Evolutionary conservation across 208 protist species (phyloP).

Genomic region (Crithidia bombi): DNA sequence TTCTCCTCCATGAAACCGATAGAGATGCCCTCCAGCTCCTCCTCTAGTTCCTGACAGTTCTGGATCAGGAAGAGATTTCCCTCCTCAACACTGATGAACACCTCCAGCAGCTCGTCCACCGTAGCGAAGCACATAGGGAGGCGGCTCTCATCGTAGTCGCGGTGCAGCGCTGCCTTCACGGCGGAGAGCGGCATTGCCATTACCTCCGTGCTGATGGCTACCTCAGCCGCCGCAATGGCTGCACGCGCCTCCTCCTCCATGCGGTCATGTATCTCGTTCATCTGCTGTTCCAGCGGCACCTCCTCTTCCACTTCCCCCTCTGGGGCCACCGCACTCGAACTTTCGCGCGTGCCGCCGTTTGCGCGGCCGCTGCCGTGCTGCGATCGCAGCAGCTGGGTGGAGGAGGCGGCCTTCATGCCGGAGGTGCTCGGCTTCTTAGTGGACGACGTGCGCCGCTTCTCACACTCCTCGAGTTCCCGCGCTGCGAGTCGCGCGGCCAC

Average conservation of each 20-base stretch:
- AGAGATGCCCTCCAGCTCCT: slow-evolving; percentile 93
- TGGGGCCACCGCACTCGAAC: not conserved
- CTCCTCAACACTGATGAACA: slow-evolving; percentile 96
- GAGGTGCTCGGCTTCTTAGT: not conserved
- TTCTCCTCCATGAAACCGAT: slow-evolving; percentile 84
- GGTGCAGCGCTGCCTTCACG: slow-evolving; percentile 59
- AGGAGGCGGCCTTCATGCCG: not conserved
- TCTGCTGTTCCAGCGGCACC: slow-evolving; percentile 57
- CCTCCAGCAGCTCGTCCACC: slow-evolving; percentile 93
- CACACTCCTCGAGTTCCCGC: not conserved
- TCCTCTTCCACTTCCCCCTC: slow-evolving; percentile 35
- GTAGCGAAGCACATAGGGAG: slow-evolving; percentile 93
- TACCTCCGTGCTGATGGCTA: slow-evolving; percentile 56
- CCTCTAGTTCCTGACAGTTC: slow-evolving; percentile 95
- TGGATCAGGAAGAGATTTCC: slow-evolving; percentile 97
- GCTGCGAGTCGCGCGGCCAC: slow-evolving; percentile 10
- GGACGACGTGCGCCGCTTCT: slow-evolving; percentile 5
- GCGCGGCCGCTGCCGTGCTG: no score
- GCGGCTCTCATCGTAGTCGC: slow-evolving; percentile 68
- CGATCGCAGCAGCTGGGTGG: not conserved
- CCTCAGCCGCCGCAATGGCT: slow-evolving; percentile 39
- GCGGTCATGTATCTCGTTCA: slow-evolving; percentile 54
- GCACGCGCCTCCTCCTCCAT: slow-evolving; percentile 63
- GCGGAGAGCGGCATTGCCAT: slow-evolving; percentile 57
- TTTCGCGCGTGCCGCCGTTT: not conserved